Base-by-base conservation (phyloP, 495 filamentous ascomycete species). In the Neurospora pannonica region DNA sequence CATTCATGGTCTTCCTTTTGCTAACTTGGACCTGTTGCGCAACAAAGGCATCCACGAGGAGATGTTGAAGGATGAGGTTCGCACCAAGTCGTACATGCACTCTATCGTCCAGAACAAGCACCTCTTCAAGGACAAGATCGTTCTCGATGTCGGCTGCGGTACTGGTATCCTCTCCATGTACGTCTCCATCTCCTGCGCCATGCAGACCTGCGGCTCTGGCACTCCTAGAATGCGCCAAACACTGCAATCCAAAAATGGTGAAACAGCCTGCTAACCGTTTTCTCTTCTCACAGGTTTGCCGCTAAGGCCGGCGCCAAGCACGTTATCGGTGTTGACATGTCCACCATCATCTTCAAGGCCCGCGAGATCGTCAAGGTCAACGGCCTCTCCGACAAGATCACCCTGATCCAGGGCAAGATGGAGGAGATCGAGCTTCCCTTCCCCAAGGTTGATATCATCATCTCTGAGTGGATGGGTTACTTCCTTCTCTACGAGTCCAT, bases 51-150 rank as follows among this genome's bases (percentile, higher is more conserved):
- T 98, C 77, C 94, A 98, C 80, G 94, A 98, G 87, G 94, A 98
- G 84, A 98, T 98, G 94, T 85, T 98, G 89, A 98, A 97, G 92
- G 96, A 99, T 87, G 97, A 98, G 85, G 94, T 99, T 72, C 92
- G 96, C 40, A 99, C 96, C 24, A 89, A 89, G 79, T 96, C 94
- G 21, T 99, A 99, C 86, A 94, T 96, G 84, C 94, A 98, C 83
- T 90, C 96, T 19, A 98, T 99, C 79, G 93, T 97, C 79, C 94
- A 93, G 70, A 94, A 97, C 85, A 95, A 97, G 85, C 88, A 94
- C 76, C 83, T 98, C 7, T 97, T 98, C 84, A 91, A 92, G 82
- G 92, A 92, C 81, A 97, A 97, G 85, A 88, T 93, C 70, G 93
- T 98, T 38, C 89, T 98, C 48, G 95, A 98, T 81, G 93, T 98